Evolutionary conservation across 78 protist species (phyloP).

Genomic region (Tieghemostelium lacteum): DNA sequence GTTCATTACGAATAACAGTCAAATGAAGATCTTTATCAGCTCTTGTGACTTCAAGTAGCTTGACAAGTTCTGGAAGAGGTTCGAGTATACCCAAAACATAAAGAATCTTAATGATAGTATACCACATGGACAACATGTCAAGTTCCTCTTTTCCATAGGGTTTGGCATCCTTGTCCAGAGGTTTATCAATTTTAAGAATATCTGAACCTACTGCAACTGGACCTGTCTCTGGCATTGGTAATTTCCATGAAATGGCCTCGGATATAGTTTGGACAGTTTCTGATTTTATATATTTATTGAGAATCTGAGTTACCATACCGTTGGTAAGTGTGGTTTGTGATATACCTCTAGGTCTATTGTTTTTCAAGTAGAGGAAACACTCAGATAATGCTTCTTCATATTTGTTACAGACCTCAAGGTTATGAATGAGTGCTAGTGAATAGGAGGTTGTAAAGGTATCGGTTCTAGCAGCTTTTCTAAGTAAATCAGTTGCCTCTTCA

Average conservation of each 20-base stretch:
- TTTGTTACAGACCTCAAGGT: constrained; percentile 40
- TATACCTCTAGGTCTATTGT: constrained; percentile 25
- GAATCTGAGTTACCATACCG: neutral
- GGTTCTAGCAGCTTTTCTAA: neutral
- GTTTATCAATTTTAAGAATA: neutral
- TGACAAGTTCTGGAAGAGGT: constrained; percentile 68
- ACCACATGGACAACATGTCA: constrained; percentile 88
- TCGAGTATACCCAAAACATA: constrained; percentile 82
- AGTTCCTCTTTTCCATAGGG: constrained; percentile 78
- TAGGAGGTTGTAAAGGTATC: constrained; percentile 54
- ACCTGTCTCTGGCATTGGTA: constrained; percentile 6
- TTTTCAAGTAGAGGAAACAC: neutral
- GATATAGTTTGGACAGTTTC: constrained; percentile 11
- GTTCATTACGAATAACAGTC: constrained; percentile 90
- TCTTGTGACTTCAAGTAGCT: constrained; percentile 57
- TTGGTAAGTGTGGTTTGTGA: constrained; percentile 10
- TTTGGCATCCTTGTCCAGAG: neutral
- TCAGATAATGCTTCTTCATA: constrained; percentile 24
- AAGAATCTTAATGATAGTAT: constrained; percentile 85
- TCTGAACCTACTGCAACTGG: constrained; percentile 18
- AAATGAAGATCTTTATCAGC: constrained; percentile 76
- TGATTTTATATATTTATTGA: neutral
- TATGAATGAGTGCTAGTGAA: constrained; percentile 58
- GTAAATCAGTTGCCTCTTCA: constrained; percentile 24
- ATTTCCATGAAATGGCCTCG: constrained; percentile 20